A percentile compares a stretch with the other conserved stretches of the same genome.
Evolutionary conservation across 768 basidiomycete species (phyloP).

Genomic region (Serpula lacrymans): DNA sequence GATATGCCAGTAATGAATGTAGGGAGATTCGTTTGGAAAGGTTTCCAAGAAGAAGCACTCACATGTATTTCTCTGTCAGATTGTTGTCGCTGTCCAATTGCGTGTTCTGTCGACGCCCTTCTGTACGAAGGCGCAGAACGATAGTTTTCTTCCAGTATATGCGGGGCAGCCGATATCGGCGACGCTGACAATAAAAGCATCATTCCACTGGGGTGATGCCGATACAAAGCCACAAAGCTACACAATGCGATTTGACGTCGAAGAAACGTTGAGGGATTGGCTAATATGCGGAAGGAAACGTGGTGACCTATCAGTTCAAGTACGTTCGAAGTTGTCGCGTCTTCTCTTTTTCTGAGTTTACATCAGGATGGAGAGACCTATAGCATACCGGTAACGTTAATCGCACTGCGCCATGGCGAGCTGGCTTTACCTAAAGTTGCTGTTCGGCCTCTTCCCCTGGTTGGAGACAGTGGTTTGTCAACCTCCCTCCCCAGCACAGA

Average conservation of each 20-base stretch:
- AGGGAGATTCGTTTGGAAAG: conserved; percentile 25
- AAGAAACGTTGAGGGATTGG: conserved; percentile 83
- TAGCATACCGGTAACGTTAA: conserved; percentile 66
- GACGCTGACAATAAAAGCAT: conserved; percentile 61
- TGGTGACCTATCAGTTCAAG: conserved; percentile 76
- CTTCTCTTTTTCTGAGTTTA: neutral
- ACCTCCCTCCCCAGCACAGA: conserved; percentile 64
- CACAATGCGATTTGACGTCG: conserved; percentile 74
- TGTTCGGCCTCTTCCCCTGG: conserved; percentile 56
- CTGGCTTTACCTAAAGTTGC: conserved; percentile 72
- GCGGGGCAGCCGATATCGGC: conserved; percentile 87
- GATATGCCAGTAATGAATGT: conserved; percentile 84
- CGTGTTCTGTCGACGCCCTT: conserved; percentile 45
- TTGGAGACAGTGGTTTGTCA: conserved; percentile 54
- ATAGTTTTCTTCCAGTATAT: conserved; percentile 48
- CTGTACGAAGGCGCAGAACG: conserved; percentile 23
- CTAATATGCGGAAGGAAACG: conserved; percentile 85
- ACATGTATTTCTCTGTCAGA: no score
- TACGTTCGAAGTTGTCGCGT: conserved; percentile 34
- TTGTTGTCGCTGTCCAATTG: conserved; percentile 60
- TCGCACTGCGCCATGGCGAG: conserved; percentile 83
- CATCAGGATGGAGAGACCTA: conserved; percentile 61
- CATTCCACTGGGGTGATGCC: conserved; percentile 72
- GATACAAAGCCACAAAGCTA: conserved; percentile 42
- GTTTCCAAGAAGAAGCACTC: no score